Conservation (phyloP, 2,329 filamentous ascomycete genomes). For the Pseudocercospora cruenta region DNA sequence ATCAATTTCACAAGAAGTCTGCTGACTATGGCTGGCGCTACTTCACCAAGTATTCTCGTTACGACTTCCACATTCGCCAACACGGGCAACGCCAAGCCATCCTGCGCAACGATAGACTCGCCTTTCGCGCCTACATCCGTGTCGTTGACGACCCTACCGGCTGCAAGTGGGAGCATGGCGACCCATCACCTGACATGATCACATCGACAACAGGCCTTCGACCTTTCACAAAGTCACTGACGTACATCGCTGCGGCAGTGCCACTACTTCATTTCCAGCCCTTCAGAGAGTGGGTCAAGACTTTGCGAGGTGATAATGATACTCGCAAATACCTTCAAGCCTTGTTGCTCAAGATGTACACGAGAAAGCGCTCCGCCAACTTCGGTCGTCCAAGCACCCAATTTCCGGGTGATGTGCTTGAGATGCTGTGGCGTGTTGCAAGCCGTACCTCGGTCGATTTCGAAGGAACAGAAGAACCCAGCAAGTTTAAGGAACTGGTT, state of each 20-base stretch:
- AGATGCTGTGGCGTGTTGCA: slow-evolving; percentile 29
- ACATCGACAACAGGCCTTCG: slow-evolving; percentile 62
- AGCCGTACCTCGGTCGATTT: slow-evolving; percentile 20
- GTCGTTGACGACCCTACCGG: slow-evolving; percentile 63
- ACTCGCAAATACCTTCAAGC: slow-evolving; percentile 25
- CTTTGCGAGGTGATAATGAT: slow-evolving; percentile 15
- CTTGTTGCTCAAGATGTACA: slow-evolving; percentile 36
- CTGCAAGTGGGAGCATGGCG: slow-evolving; percentile 62
- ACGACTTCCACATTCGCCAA: slow-evolving; percentile 61
- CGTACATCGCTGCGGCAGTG: slow-evolving; percentile 57
- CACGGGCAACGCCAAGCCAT: slow-evolving; percentile 62
- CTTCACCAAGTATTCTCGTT: slow-evolving; percentile 60
- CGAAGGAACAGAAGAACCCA: slow-evolving; percentile 12
- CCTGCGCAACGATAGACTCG: slow-evolving; percentile 63
- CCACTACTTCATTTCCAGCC: slow-evolving; percentile 63
- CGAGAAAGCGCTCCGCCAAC: slow-evolving; percentile 25
- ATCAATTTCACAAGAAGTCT: slow-evolving; percentile 62
- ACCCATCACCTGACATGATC: slow-evolving; percentile 33
- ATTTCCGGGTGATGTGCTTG: slow-evolving; percentile 29
- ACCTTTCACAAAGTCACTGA: slow-evolving; percentile 42
- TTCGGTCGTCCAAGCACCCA: slow-evolving; percentile 20
- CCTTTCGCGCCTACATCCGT: slow-evolving; percentile 65
- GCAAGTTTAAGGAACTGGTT: slow-evolving; percentile 30
- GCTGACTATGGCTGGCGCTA: slow-evolving; percentile 68
- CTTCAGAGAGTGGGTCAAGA: slow-evolving; percentile 60